Percentiles rank a stretch among this genome's conserved stretches.
These are phyloP conservation scores for Magnolia officinalis DNA, from an alignment of 164 flowering plant genomes.

Conservation along the genomic window DNA sequence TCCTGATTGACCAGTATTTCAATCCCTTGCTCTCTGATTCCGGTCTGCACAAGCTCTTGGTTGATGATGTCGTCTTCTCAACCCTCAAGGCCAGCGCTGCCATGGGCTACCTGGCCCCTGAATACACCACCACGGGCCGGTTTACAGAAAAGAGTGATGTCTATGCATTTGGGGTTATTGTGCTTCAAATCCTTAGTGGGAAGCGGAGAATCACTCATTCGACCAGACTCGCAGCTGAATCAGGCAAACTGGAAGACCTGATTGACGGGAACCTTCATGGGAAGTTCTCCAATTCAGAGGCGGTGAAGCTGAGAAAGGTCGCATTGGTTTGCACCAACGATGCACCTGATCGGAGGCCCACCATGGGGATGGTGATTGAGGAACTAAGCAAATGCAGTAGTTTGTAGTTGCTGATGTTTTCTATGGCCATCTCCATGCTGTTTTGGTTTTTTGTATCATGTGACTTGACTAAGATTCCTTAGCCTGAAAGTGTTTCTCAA, in stretches of 20 bases:
- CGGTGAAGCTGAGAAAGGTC: conserved; percentile 46
- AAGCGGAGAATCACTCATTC: conserved; percentile 40
- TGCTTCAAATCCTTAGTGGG: conserved; percentile 78
- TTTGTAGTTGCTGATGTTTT: neutral
- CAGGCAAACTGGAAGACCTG: conserved; percentile 48
- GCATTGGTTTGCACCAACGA: conserved; percentile 76
- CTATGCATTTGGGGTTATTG: conserved; percentile 81
- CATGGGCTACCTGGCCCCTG: conserved; percentile 96
- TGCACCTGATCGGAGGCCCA: conserved; percentile 57
- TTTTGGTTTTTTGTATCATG: neutral
- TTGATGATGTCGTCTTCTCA: conserved; percentile 84
- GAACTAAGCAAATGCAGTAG: conserved; percentile 33
- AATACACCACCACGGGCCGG: conserved; percentile 80
- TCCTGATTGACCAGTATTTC: conserved; percentile 59
- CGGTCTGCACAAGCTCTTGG: conserved; percentile 78
- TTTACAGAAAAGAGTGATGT: conserved; percentile 88
- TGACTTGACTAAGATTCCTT: neutral
- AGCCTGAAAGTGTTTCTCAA: neutral
- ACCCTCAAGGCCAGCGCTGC: conserved; percentile 90
- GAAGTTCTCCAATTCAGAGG: conserved; percentile 62
- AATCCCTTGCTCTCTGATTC: conserved; percentile 73
- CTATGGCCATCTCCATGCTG: neutral
- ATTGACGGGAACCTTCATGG: conserved; percentile 68
- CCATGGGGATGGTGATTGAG: conserved; percentile 52
- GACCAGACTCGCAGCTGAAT: conserved; percentile 48